Evolutionary conservation across 148 eudicot species (phyloP).

Genomic region (Arbutus unedo): DNA sequence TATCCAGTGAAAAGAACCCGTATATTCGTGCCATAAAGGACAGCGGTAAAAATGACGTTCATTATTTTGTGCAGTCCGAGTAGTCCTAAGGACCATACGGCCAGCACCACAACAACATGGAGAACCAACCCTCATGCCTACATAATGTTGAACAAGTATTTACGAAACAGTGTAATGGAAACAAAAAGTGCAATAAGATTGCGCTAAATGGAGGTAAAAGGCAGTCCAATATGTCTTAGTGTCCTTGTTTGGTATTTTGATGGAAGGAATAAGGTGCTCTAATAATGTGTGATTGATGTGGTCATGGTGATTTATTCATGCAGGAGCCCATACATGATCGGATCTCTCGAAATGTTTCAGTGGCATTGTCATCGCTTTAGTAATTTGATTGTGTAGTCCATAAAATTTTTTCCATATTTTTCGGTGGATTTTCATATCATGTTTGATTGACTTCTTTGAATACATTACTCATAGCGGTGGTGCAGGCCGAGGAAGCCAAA

Average conservation of each 20-base stretch:
- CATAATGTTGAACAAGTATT: too few relatives aligned
- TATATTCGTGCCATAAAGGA: too few relatives aligned
- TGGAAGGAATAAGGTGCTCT: background rate
- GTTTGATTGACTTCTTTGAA: background rate
- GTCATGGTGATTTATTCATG: conserved; percentile 10
- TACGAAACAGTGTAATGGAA: too few relatives aligned
- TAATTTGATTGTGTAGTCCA: background rate
- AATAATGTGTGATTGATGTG: background rate
- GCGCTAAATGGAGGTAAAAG: conserved; percentile 38
- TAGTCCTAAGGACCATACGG: too few relatives aligned
- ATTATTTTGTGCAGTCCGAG: too few relatives aligned
- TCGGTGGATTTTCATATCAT: background rate
- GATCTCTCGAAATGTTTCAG: conserved; percentile 69
- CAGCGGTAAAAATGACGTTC: too few relatives aligned
- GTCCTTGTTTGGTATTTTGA: too few relatives aligned
- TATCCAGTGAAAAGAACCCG: too few relatives aligned
- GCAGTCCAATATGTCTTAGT: background rate
- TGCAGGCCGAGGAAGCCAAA: background rate
- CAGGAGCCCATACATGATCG: conserved; percentile 87
- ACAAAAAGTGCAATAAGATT: too few relatives aligned
- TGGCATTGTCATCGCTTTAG: conserved; percentile 52
- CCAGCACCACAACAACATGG: too few relatives aligned
- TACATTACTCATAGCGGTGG: background rate
- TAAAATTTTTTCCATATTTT: background rate
- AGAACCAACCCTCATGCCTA: too few relatives aligned